Evolutionary conservation across 176 grass and related monocot species (phyloP), one percentile per base, ranked within the genome.

Genomic region (Oryza coarctata): DNA sequence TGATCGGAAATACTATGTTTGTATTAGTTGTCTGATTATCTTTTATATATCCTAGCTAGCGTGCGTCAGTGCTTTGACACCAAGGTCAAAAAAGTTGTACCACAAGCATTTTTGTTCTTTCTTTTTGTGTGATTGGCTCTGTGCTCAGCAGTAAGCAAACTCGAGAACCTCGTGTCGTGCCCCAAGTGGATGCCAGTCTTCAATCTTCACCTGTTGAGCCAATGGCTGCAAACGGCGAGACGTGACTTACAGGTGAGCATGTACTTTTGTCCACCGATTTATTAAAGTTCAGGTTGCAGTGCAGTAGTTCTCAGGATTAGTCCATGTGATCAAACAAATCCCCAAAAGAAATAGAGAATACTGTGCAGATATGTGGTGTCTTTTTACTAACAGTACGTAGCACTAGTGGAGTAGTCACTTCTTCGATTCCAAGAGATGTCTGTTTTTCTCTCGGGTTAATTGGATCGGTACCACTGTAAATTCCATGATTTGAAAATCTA

Each of bases 221-320:
- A 39, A 39, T 69, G 66, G 66, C 22, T 69, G 17, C 9, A 69
- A 70, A 43, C 7, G 39, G 38, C 9, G 33, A 71, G 38, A 44
- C 69, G 28, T 71, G 68, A 26, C 38, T 60, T 60, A 71, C 38
- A 44, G 69, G 69, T 71, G 41, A 71, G 28, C 69, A 29, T 17
- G 38, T 25, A 71, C 68, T 13, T 71, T 71, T 43, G 23, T 14
- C 1, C 68, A 71, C 38, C 36, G 43, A 27, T 25, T 70, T 55
- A 43, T 47, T 68, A 3, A 69, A 71, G 68, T 71, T 43, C 13
- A 71, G n/a, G 41, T 15, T 71, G 23, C 23, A 71, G 68, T 28
- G 39, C 69, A 44, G 69, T 3, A 15, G 12, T 41, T 70, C 36
- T 26, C 68, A 27, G 68, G 36, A 71, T 40, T 45, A 28, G 12